Base-by-base conservation (phyloP, 768 basidiomycete genomes). In the Suillus variegatus region DNA sequence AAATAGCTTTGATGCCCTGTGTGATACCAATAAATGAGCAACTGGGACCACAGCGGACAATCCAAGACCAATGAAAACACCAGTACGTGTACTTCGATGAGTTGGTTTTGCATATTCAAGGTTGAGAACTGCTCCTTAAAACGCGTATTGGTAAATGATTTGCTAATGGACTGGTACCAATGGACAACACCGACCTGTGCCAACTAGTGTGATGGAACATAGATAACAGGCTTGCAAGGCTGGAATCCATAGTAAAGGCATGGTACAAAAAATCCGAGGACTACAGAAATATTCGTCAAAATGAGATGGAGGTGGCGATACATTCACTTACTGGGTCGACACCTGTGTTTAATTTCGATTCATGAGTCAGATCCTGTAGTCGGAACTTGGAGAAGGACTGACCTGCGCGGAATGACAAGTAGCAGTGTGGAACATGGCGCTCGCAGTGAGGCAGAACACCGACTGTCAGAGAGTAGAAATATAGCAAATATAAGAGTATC, bases 1-100 rank as follows among this genome's bases (percentile, higher is more conserved):
- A 49, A 85, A 75, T 47, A 91, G 77, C 64, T 81, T 82, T 61
- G 76, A 68, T 63, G 85, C 75, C 35, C 91, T 93, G 71, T 92
- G 86, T 9, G 80, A 80, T 43, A 83, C 41, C 35, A 91, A 68
- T 35, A 88, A 79, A 69, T 97, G 94, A 6, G 81, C 75, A 28
- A 92, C 81, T 28, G 95, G 95, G 14, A 92, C 72, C 49, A 90
- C 75, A 13, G 86, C 89, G 65, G 84, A 86, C 43, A 91, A 74
- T 14, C 95, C 95, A 35, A 97, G 85, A 12, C 81, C 85, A 68
- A 95, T 84, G 80, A 96, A 97, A 18, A 94, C 85, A 43, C 80
- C 75, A 14, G 93, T 95, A 32, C 95, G 87, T 58, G 89, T 86
- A 69, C 88, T 85, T 32, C 94, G 85, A 73, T 91, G 90, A 3